Base-by-base conservation (phyloP, 116 monocot genomes). In the Papilionanthe hybrid region DNA sequence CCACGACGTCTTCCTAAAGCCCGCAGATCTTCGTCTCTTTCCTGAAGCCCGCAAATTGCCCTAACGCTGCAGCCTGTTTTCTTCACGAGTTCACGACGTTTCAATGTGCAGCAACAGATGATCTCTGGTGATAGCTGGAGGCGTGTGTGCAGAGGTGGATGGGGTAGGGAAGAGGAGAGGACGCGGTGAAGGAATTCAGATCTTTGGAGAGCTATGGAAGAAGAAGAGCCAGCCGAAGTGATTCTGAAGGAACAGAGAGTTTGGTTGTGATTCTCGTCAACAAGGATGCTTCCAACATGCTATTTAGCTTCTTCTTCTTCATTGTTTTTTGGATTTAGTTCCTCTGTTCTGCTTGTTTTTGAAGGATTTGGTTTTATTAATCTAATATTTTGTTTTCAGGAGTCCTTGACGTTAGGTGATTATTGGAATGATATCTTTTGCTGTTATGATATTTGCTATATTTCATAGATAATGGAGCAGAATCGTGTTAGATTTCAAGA, bases 191-290 rank as follows among this genome's bases (percentile, higher is more conserved):
- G 89, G 86, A 42, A 93, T 93, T 72, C 72, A 79, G 55, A 84
- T 88, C 83, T 86, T 94, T 5, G 93, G 89, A 3, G 93, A 93
- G 7, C 77, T 93, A 41, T 94, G 91, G 94, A 94, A 73, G 87
- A 91, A 89, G 88, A 94, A 86, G 57, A 82, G 75, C 29, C 88
- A 86, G 75, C 83, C 84, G 48, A 79, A 85, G 77, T 82, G 50
- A 75, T 15, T 49, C 27, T 5, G 0, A 20, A 42, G 19, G 44
- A 7, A 44, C 7, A 20, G 7, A 30, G 15, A 73, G 3, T 73
- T 30, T 2, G 20, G 20, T 73, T 43, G 73, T 44, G 42, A 18
- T 23, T 41, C 41, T 72, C 43, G 7, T 44, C 41, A n/a, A 43
- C 41, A 30, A 30, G 60, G 25, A 28, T 32, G 32, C 13, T 69